A percentile compares a stretch with the other conserved stretches of the same genome.
These are phyloP conservation scores for Phytophthora hybrid DNA, from an alignment of 352 stramenopile species.

Conservation along the genomic window DNA sequence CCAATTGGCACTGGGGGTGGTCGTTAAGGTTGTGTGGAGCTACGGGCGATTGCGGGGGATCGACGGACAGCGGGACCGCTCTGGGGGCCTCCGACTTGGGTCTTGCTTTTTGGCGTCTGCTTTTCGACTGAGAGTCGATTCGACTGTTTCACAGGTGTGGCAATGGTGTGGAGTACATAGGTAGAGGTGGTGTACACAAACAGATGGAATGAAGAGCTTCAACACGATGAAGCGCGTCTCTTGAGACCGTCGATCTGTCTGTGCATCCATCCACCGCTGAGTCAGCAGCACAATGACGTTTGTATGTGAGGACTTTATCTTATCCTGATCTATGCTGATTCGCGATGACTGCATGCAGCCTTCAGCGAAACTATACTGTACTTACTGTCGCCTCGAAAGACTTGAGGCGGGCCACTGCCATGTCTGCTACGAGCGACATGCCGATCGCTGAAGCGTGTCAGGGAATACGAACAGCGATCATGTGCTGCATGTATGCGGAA, in stretches of 20 bases:
- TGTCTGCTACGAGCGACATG: neutral
- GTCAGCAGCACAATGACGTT: no score
- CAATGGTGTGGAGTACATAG: neutral
- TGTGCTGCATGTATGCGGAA: no score
- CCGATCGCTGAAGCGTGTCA: neutral
- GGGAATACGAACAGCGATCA: neutral
- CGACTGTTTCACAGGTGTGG: constrained; percentile 5
- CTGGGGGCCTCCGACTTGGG: constrained; percentile 29
- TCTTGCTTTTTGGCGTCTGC: constrained; percentile 34
- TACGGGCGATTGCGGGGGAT: constrained; percentile 13
- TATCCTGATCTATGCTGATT: neutral
- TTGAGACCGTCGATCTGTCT: neutral
- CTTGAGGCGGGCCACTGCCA: constrained; percentile 1
- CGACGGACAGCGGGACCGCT: constrained; percentile 15
- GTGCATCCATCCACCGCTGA: no score
- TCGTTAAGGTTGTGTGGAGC: constrained; percentile 1
- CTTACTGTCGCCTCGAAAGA: no score
- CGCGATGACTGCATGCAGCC: neutral
- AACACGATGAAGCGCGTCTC: neutral
- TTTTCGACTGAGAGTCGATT: constrained; percentile 37
- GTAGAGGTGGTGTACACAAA: neutral
- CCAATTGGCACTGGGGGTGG: constrained; percentile 19
- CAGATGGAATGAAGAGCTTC: neutral
- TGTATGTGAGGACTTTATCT: neutral
- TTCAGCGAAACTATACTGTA: no score